Percentiles rank a stretch among this genome's conserved stretches.
Conservation (phyloP, 257 asterid species). For the Petunia axillaris region DNA sequence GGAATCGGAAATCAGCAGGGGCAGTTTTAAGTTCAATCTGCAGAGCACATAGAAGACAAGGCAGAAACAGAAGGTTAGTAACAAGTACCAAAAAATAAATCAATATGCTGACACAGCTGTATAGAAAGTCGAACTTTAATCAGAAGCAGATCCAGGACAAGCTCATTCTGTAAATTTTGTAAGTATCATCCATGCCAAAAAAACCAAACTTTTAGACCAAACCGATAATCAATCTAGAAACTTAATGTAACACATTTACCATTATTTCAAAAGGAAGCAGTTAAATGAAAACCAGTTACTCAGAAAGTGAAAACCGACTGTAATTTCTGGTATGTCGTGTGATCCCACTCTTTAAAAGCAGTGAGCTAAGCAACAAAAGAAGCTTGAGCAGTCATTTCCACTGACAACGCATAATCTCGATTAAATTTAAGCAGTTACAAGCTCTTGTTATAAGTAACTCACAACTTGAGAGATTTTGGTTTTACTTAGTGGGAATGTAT, state of each 20-base stretch:
- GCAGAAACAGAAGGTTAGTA: background rate
- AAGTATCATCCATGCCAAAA: background rate
- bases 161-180: background rate
- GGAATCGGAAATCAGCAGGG: constrained; percentile 95
- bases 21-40: constrained; percentile 92
- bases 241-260: background rate
- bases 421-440: too few relatives aligned
- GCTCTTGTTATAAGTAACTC: too few relatives aligned
- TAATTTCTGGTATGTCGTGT: background rate
- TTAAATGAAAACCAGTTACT: background rate
- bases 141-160: background rate
- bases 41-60: background rate
- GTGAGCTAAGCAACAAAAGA: background rate
- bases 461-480: too few relatives aligned
- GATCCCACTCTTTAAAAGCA: background rate
- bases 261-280: background rate
- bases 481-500: too few relatives aligned
- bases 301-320: background rate
- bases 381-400: background rate
- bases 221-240: background rate
- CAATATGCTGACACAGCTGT: background rate
- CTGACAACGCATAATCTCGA: background rate
- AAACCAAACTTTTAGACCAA: background rate
- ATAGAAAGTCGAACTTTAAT: background rate
- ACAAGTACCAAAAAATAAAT: constrained; percentile 7